Evolutionary conservation across 2,329 filamentous ascomycete species (phyloP).

Genomic region (Gnomoniopsis sp.): DNA sequence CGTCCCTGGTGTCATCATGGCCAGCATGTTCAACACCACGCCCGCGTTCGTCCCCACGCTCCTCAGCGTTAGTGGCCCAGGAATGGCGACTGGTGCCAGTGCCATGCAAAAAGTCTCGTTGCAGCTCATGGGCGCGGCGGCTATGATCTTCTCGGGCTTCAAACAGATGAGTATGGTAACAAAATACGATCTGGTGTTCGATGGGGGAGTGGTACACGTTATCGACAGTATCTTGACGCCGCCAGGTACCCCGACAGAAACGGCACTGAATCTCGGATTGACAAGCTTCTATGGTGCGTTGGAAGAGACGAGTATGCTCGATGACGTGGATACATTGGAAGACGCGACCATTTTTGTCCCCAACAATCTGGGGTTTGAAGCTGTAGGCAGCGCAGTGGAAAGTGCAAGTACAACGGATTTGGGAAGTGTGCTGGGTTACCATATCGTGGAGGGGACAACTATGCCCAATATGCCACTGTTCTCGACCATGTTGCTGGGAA

Average conservation of each 20-base stretch:
- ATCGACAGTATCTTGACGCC: constrained; percentile 37
- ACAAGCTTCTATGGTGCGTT: constrained; percentile 34
- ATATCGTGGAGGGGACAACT: constrained; percentile 24
- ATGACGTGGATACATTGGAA: constrained; percentile 20
- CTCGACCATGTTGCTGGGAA: constrained; percentile 77
- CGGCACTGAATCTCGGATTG: constrained; percentile 29
- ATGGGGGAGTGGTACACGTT: constrained; percentile 34
- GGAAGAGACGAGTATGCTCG: constrained; percentile 23
- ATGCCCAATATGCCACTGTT: constrained; percentile 73
- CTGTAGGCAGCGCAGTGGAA: constrained; percentile 30
- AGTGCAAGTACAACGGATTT: constrained; percentile 26
- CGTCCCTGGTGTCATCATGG: constrained; percentile 25
- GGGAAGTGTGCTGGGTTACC: constrained; percentile 30
- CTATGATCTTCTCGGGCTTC: constrained; percentile 14
- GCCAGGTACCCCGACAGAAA: constrained; percentile 29
- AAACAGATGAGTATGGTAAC: constrained; percentile 27
- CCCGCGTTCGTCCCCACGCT: constrained; percentile 34
- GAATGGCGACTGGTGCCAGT: constrained; percentile 21
- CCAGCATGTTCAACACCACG: constrained; percentile 19
- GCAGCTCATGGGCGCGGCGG: background rate
- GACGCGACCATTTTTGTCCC: constrained; percentile 29
- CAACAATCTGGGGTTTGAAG: constrained; percentile 28
- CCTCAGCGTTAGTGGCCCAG: constrained; percentile 19
- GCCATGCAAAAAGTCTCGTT: constrained; percentile 30
- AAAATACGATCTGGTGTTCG: constrained; percentile 27